These are phyloP conservation scores for Psilocybe tampanensis DNA, from an alignment of 768 basidiomycete species.

Conservation along the genomic window DNA sequence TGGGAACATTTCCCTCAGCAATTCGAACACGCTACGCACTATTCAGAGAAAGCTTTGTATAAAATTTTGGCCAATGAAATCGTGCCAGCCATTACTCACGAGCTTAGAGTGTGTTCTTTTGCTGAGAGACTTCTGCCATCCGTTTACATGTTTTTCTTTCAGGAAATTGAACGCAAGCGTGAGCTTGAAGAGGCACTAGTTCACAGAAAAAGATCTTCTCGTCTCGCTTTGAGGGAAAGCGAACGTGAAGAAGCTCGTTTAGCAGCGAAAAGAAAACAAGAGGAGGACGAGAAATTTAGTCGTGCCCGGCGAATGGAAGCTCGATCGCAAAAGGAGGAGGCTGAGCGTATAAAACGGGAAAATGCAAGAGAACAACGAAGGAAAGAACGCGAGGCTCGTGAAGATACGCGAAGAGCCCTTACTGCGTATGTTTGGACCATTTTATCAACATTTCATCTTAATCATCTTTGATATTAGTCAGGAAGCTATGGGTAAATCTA, in stretches of 20 bases:
- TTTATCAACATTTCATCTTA: background rate
- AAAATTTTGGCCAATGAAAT: slow-evolving; percentile 66
- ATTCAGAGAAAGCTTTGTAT: slow-evolving; percentile 79
- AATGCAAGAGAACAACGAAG: slow-evolving; percentile 57
- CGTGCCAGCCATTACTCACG: slow-evolving; percentile 69
- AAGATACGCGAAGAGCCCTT: slow-evolving; percentile 29
- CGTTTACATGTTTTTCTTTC: background rate
- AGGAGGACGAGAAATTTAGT: slow-evolving; percentile 69
- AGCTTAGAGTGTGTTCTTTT: slow-evolving; percentile 55
- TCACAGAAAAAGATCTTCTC: slow-evolving; percentile 89
- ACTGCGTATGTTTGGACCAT: slow-evolving; percentile 12
- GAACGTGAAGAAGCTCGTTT: slow-evolving; percentile 75
- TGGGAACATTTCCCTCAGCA: slow-evolving; percentile 82
- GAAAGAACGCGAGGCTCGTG: slow-evolving; percentile 50
- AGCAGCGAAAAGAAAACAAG: slow-evolving; percentile 58
- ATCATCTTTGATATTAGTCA: background rate
- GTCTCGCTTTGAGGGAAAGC: slow-evolving; percentile 79
- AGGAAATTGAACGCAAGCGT: slow-evolving; percentile 67
- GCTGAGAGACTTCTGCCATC: background rate
- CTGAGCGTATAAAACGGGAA: slow-evolving; percentile 55
- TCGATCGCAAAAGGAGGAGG: slow-evolving; percentile 59
- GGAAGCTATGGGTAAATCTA: slow-evolving; percentile 3
- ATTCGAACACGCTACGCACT: slow-evolving; percentile 77
- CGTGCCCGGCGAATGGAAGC: slow-evolving; percentile 62
- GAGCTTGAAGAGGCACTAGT: slow-evolving; percentile 74